Base-by-base conservation (phyloP, 768 basidiomycete species). In the Botryobasidium botryosum region DNA sequence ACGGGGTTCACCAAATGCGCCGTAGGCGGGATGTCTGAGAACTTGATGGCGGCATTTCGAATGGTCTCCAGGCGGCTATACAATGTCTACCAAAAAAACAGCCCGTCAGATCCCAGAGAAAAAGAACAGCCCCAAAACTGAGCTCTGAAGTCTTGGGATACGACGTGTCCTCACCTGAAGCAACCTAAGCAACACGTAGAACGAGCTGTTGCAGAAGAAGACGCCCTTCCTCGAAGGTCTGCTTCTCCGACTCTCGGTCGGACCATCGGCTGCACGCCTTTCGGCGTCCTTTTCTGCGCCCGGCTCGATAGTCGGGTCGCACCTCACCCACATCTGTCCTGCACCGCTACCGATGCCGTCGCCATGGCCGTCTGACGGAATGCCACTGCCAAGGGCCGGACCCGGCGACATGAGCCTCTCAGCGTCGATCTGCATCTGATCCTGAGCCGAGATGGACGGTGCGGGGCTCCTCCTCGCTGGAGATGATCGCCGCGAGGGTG, bases 141-240 rank as follows among this genome's bases (percentile, higher is more conserved):
- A n/a, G n/a, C n/a, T n/a, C n/a, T n/a, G n/a, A n/a, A n/a, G n/a
- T n/a, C n/a, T n/a, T n/a, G n/a, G n/a, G n/a, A n/a, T n/a, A n/a
- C n/a, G n/a, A n/a, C n/a, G n/a, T n/a, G n/a, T n/a, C 75, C 77
- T 39, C 47, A 88, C 92, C 78, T 99, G 88, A 40, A 97, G 59
- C 43, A 92, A 64, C 40, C 94, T 78, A 52, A 97, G 58, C 42
- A 96, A 59, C 5, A 83, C 83, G 63, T 97, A 99, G 58, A 88
- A 85, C 18, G 86, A 81, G 38, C 85, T 87, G 62, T 96, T 94
- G 47, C 74, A 74, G 62, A 92, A 97, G 61, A 96, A 85, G 15
- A 26, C 43, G 8, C 36, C 47, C 32, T 50, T 50, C 5, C 49
- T n/a, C n/a, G n/a, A n/a, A n/a, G n/a, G n/a, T n/a, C n/a, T n/a